Evolutionary conservation across 148 eudicot genomes (phyloP).

Genomic region (Limonium bicolor): DNA sequence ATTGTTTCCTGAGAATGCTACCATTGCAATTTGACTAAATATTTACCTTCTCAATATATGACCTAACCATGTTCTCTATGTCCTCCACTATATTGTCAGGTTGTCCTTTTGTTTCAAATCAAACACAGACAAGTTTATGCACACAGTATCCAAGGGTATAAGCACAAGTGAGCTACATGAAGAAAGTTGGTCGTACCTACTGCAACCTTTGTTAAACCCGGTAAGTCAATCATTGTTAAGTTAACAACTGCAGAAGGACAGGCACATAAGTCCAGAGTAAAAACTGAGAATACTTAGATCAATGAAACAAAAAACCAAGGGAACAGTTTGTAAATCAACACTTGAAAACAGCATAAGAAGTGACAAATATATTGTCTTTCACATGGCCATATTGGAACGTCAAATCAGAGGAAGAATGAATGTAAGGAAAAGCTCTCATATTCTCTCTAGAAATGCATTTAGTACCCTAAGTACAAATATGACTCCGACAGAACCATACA

Average conservation of each 20-base stretch:
- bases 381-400: too few species aligned
- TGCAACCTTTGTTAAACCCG: slow-evolving; percentile 96
- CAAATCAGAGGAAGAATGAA: too few species aligned
- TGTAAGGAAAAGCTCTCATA: too few species aligned
- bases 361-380: too few species aligned
- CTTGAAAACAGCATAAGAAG: too few species aligned
- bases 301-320: background rate
- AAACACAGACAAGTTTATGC: slow-evolving; percentile 1
- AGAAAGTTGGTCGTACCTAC: slow-evolving; percentile 42
- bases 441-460: background rate
- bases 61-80: slow-evolving; percentile 69
- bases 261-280: background rate
- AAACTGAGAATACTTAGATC: background rate
- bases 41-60: slow-evolving; percentile 58
- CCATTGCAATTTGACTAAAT: too few species aligned
- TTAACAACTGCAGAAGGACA: slow-evolving; percentile 56
- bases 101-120: slow-evolving; percentile 62
- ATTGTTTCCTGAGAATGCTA: too few species aligned
- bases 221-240: slow-evolving; percentile 82
- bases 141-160: background rate
- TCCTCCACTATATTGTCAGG: slow-evolving; percentile 58
- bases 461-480: background rate
- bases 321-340: too few species aligned
- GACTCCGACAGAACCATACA: background rate
- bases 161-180: background rate